Evolutionary conservation across 2,329 filamentous ascomycete genomes (phyloP), one percentile per base, ranked within the genome.

Genomic region (Colletotrichum cordylinicola): DNA sequence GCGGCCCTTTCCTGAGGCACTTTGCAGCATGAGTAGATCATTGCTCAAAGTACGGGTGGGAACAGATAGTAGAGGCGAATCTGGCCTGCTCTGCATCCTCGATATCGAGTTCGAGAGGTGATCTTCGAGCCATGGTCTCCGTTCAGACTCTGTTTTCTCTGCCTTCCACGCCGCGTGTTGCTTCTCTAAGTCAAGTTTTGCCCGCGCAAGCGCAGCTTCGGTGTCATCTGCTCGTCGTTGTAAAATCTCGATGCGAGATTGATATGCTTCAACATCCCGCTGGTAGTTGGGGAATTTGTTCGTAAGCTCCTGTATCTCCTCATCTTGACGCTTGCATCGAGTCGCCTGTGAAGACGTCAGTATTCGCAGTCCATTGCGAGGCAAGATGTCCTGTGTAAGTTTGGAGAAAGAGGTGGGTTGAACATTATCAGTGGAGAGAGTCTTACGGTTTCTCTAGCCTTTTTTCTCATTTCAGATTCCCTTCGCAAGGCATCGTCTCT

Each of bases 381-480:
- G 27, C 16, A 61, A 31, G 27, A 33, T 21, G n/a, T 52, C 43
- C 43, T 21, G n/a, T 52, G n/a, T 6, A 52, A 52, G 43, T 48
- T 6, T 13, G 43, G 18, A 12, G 43, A 48, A 52, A 52, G 10
- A 52, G n/a, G 10, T 52, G 43, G 43, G n/a, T 52, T 52, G 43
- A 52, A 52, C 43, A n/a, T 52, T 52, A 61, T 61, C 58, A 33
- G 18, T 12, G 29, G 27, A 67, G 27, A 67, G 18, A n/a, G 56
- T 86, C 92, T 85, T 89, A 96, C 94, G 80, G 94, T 89, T 84
- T 99, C 97, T 77, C 97, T 91, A 70, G 96, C 94, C 85, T 98
- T 98, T 83, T 94, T 95, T 79, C 97, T 91, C 85, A 98, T 91
- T 52, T 98, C 97, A 7, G 92, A 93, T 85, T 99, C 97, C 74